Base-by-base conservation (phyloP, 2,329 filamentous ascomycete genomes). In the Aspergillus cejpii region DNA sequence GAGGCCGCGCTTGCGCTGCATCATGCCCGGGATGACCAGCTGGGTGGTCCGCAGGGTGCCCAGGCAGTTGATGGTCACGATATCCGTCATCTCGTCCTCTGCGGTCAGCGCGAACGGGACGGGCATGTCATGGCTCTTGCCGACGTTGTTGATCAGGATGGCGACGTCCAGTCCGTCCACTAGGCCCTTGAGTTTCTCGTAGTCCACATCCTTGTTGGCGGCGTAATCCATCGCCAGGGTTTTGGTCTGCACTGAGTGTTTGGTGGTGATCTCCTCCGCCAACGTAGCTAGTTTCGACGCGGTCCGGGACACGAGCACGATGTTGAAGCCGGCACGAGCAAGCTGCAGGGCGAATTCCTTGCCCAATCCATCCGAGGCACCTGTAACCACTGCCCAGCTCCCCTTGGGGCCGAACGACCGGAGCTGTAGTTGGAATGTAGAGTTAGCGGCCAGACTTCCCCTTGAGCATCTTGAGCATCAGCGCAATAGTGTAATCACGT, bases 111-210 rank as follows among this genome's bases (percentile, higher is more conserved):
- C 73, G 71, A 98, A 98, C 0, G 89, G 78, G 0, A 94, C 88
- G 1, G 92, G 92, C 44, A 97, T 95, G 67, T 77, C 84, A 74
- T 98, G 92, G 68, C 86, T 94, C 67, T 89, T 84, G 53, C 92
- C 92, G 43, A 98, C 92, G 60, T 98, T 98, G 78, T 98, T 98
- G 75, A 98, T 78, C 52, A 98, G 73, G 50, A 98, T 85, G 36
- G 84, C 83, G 20, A 98, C 73, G 54, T 96, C 90, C 29, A 94
- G 78, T 6, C 77, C 84, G 15, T 80, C 69, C 40, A 95, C 72
- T 19, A 87, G 68, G 52, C 79, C 72, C 54, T 80, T 78, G 39
- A 98, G 75, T 37, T 78, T 77, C 44, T 80, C 78, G 72, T 92
- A 97, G 70, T 97, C 90, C 44, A 75, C 73, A 51, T 92, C 83